Percentiles rank a stretch among this genome's conserved stretches.
These are phyloP conservation scores for Cryptococcus sp. DNA, from an alignment of 1,284 basidiomycete species.

Conservation along the genomic window DNA sequence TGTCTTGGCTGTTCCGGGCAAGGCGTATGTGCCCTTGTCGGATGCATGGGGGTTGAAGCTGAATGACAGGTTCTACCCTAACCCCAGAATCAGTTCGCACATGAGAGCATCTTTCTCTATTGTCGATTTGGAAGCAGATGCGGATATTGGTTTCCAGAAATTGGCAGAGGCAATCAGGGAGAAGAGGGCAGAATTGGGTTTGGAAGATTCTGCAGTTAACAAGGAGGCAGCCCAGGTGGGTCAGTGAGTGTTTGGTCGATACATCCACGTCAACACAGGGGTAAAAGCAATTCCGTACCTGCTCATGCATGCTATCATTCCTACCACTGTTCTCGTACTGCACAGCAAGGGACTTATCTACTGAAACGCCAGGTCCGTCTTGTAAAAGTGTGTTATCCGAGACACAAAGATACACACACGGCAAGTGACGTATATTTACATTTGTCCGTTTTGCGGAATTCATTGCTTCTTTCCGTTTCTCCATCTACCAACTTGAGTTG, in stretches of 20 bases:
- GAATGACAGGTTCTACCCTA: slow-evolving; percentile 60
- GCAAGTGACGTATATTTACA: no score
- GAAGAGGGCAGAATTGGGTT: slow-evolving; percentile 19
- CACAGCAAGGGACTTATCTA: no score
- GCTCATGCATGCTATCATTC: no score
- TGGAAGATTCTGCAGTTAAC: neutral
- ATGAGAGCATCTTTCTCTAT: slow-evolving; percentile 78
- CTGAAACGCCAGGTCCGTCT: no score
- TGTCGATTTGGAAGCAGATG: slow-evolving; percentile 59
- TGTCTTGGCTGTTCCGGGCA: slow-evolving; percentile 81
- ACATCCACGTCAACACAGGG: no score
- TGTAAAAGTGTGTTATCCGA: no score
- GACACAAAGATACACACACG: no score
- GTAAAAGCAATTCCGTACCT: no score
- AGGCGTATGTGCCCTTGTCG: slow-evolving; percentile 33
- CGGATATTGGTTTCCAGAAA: slow-evolving; percentile 69
- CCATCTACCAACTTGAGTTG: no score
- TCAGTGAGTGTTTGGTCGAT: neutral
- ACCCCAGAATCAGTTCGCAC: slow-evolving; percentile 62
- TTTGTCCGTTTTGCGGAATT: no score
- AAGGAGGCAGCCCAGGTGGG: neutral
- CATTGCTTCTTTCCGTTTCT: no score
- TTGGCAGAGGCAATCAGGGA: slow-evolving; percentile 60
- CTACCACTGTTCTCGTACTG: no score
- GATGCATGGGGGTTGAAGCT: neutral